These are phyloP conservation scores for Coniochaeta sp. DNA, from an alignment of 2,329 filamentous ascomycete species.

Conservation along the genomic window DNA sequence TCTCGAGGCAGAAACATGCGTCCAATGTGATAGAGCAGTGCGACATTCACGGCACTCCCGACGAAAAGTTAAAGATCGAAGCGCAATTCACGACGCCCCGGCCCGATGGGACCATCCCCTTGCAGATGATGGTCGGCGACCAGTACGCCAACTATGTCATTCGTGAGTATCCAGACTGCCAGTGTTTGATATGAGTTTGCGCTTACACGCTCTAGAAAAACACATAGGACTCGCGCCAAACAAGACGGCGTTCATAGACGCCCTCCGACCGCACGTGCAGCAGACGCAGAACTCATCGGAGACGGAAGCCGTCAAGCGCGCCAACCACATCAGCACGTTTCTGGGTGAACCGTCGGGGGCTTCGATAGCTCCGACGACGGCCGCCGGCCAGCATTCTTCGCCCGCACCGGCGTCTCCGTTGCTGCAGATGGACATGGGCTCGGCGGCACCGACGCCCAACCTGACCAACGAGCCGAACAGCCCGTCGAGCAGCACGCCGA, in stretches of 20 bases:
- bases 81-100: constrained; percentile 51
- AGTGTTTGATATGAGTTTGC: neutral
- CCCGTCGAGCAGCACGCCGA: constrained; percentile 60
- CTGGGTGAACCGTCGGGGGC: constrained; percentile 10
- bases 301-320: constrained; percentile 57
- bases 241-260: constrained; percentile 50
- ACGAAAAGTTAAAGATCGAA: constrained; percentile 66
- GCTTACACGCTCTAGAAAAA: constrained; percentile 5
- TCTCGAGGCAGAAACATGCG: constrained; percentile 93
- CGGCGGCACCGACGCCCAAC: constrained; percentile 55
- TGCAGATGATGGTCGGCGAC: constrained; percentile 77
- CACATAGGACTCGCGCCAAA: constrained; percentile 30
- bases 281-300: constrained; percentile 56
- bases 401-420: constrained; percentile 26
- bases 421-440: constrained; percentile 39
- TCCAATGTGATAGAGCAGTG: constrained; percentile 87
- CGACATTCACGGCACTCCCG: constrained; percentile 61
- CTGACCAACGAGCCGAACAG: constrained; percentile 65
- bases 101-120: constrained; percentile 59
- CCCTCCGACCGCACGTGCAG: constrained; percentile 56
- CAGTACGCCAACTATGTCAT: constrained; percentile 95
- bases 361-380: neutral
- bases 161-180: constrained; percentile 53
- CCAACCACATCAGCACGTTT: constrained; percentile 54
- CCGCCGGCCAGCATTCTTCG: constrained; percentile 1